Base-by-base conservation (phyloP, 2,329 filamentous ascomycete genomes). In the Colletotrichum sp. region DNA sequence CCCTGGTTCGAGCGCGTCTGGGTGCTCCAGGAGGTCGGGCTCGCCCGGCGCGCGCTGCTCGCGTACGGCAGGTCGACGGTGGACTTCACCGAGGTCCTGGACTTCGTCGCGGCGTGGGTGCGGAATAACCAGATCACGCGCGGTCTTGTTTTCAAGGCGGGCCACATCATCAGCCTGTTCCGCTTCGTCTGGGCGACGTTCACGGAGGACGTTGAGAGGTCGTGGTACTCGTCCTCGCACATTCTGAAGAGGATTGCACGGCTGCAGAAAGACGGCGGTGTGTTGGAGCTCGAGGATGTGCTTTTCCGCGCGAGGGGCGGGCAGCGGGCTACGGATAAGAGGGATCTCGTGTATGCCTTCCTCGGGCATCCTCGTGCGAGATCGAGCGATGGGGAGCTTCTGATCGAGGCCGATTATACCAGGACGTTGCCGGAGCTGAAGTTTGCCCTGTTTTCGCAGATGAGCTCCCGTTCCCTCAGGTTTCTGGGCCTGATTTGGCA, bases 1-100 rank as follows among this genome's bases (percentile, higher is more conserved):
- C 61, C 68, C 16, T 75, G 69, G 69, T 75, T 71, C 67, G 36
- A n/a, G n/a, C 61, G 73, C 28, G 52, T 66, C 18, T 75, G 73
- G 73, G 70, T 75, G 8, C 21, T 71, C 9, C 73, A 75, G 38
- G 73, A 75, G 48, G 36, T 72, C 4, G 56, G 58, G 2, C 48
- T 70, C 13, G 71, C 67, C 21, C 16, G 16, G 5, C 15, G 18
- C 30, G 58, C 26, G 15, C 18, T 61, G 30, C 58, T 61, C 9
- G 58, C 58, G 18, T 61, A 61, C 10, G 58, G 58, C 30, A 61
- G 26, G 26, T 61, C 58, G 58, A 61, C 58, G 24, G n/a, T 61
- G 24, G 58, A 61, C 18, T 61, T 61, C 18, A 24, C 30, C 30
- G 58, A 61, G 30, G 26, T 61, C 0, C 8, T 61, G 58, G 58